A percentile compares a stretch with the other conserved stretches of the same genome.
These are phyloP conservation scores for Aspergillus aculeatinus DNA, from an alignment of 2,329 filamentous ascomycete genomes.

Conservation along the genomic window DNA sequence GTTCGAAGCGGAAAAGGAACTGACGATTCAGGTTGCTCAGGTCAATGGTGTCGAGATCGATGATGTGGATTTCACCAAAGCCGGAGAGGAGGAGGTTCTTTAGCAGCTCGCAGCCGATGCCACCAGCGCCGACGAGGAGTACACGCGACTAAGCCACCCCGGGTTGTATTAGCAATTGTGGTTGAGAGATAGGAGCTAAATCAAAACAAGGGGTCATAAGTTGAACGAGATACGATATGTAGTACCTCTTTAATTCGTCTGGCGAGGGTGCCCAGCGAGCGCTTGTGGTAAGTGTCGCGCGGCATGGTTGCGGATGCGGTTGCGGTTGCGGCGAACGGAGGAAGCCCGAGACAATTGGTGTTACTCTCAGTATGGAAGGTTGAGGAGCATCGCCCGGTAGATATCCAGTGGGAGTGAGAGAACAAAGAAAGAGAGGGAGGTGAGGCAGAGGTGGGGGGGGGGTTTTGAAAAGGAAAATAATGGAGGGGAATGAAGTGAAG, in stretches of 20 bases:
- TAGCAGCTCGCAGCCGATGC: slow-evolving; percentile 94
- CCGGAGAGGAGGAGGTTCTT: slow-evolving; percentile 93
- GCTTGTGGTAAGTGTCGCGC: slow-evolving; percentile 44
- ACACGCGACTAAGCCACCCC: slow-evolving; percentile 66
- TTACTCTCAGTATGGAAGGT: slow-evolving; percentile 2
- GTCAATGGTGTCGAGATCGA: slow-evolving; percentile 98
- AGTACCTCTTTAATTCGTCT: slow-evolving; percentile 43
- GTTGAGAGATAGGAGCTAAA: not conserved
- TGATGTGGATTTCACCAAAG: slow-evolving; percentile 89
- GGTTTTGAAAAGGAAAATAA: slow-evolving; percentile 11
- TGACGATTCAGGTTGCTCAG: slow-evolving; percentile 96
- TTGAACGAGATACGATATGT: not conserved
- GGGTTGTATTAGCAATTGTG: slow-evolving; percentile 12
- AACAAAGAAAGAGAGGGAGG: not conserved
- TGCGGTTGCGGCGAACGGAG: slow-evolving; percentile 1
- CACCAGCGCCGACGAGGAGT: slow-evolving; percentile 91
- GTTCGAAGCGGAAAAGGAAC: slow-evolving; percentile 93
- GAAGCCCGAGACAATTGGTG: slow-evolving; percentile 5
- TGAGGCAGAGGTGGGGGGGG: slow-evolving; percentile 5
- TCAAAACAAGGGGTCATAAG: not conserved
- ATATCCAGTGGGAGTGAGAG: slow-evolving; percentile 1
- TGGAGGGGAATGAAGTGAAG: slow-evolving; percentile 5
- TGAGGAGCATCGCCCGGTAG: slow-evolving; percentile 15
- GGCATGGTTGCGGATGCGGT: slow-evolving; percentile 30
- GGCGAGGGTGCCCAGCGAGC: slow-evolving; percentile 45